Percentiles rank a stretch among this genome's conserved stretches.
phyloP scores from a whole-genome alignment of 345 rosid genomes.

The Hibiscus trionum region DNA sequence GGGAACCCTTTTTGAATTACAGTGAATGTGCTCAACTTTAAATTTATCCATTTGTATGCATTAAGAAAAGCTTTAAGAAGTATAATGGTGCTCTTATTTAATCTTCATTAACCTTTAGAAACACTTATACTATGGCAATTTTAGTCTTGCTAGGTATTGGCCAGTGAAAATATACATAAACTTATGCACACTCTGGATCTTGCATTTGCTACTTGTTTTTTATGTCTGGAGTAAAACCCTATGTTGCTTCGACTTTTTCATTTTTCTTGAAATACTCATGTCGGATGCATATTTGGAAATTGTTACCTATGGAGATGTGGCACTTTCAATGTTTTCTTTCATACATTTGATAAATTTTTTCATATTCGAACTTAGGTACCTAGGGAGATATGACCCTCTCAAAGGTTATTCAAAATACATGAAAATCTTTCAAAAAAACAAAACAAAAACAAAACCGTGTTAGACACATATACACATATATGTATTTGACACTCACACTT shows the following conservation, averaged over 20 bases:
- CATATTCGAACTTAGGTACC: background rate
- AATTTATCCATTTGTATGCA: background rate
- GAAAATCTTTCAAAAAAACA: background rate
- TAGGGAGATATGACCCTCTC: background rate
- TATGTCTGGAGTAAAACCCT: background rate
- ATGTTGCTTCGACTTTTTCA: background rate
- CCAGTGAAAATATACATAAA: background rate
- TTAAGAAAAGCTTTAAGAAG: background rate
- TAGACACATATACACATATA: background rate
- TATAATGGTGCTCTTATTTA: background rate
- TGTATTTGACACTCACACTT: background rate
- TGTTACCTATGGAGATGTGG: background rate
- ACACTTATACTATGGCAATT: background rate
- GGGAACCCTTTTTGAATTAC: too few species aligned
- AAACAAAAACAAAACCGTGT: background rate
- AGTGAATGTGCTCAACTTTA: background rate
- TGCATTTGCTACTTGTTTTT: background rate
- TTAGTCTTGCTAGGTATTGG: background rate
- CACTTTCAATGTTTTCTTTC: background rate
- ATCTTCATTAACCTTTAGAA: background rate
- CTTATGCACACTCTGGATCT: background rate
- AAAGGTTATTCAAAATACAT: background rate
- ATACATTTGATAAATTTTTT: background rate
- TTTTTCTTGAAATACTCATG: background rate
- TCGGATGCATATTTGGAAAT: background rate